Percentiles rank a stretch among this genome's conserved stretches.
phyloP scores from a whole-genome alignment of 176 grass and related monocot genomes.

The Oryza meyeriana region DNA sequence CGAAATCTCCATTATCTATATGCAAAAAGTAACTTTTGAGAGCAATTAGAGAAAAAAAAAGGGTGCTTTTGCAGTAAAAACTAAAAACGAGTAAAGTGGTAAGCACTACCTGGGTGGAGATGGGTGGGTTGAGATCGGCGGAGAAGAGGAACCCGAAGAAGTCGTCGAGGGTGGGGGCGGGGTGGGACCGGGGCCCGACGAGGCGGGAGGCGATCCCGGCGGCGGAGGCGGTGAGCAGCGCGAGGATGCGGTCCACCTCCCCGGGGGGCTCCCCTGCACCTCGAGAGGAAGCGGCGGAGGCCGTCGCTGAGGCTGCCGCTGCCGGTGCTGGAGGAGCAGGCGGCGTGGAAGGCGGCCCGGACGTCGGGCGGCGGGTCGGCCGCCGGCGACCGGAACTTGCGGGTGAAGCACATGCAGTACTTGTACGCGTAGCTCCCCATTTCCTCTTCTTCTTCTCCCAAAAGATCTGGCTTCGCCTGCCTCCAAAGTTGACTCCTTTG shows the following conservation, averaged over 20 bases:
- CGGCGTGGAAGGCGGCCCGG: slow-evolving; percentile 29
- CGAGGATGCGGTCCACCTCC: slow-evolving; percentile 42
- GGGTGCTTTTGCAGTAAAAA: no score
- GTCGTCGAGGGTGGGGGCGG: slow-evolving; percentile 43
- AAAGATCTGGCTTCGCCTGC: not conserved
- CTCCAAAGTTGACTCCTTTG: not conserved
- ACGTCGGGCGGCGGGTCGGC: slow-evolving; percentile 65
- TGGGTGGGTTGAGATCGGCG: slow-evolving; percentile 65
- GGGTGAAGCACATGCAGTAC: slow-evolving; percentile 81
- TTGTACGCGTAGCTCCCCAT: slow-evolving; percentile 58
- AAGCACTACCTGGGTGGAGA: slow-evolving; percentile 15
- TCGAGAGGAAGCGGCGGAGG: slow-evolving; percentile 48
- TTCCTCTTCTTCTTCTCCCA: not conserved
- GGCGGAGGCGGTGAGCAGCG: slow-evolving; percentile 7
- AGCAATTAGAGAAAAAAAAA: no score
- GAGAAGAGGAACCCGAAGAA: slow-evolving; percentile 77
- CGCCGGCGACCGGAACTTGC: slow-evolving; percentile 69
- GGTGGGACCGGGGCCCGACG: not conserved
- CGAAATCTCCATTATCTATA: no score
- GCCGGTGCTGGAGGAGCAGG: not conserved
- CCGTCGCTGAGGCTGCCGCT: not conserved
- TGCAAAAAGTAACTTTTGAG: no score
- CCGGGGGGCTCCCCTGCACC: slow-evolving; percentile 44
- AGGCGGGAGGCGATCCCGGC: slow-evolving; percentile 37
- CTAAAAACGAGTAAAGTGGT: no score